Conservation (phyloP, 2,329 filamentous ascomycete genomes). For the Fusarium sp. region DNA sequence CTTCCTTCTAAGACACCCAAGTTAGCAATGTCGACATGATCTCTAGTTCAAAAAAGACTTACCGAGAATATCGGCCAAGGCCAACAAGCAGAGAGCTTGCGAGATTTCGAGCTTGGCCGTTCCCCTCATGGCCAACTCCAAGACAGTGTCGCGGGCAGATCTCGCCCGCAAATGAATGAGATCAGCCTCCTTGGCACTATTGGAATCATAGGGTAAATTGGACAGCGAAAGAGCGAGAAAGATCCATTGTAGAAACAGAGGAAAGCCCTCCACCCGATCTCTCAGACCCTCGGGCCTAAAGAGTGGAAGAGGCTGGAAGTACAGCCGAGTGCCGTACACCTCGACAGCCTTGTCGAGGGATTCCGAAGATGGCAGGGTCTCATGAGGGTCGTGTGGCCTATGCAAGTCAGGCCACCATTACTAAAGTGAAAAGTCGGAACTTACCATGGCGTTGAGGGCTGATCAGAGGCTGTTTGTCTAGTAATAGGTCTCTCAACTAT, state of each 20-base stretch:
- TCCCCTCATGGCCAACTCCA: constrained; percentile 23
- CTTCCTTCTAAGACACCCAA: constrained; percentile 2
- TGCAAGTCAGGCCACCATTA: neutral
- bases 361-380: constrained; percentile 1
- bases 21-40: neutral
- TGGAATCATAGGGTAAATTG: constrained; percentile 14
- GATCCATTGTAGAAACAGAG: constrained; percentile 28
- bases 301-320: constrained; percentile 35
- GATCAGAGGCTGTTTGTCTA: neutral
- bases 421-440: accelerated
- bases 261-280: constrained; percentile 7
- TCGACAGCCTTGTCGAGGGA: constrained; percentile 21
- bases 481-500: constrained; percentile 1
- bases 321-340: constrained; percentile 26
- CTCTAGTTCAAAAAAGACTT: neutral
- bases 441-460: neutral
- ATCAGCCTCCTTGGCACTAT: constrained; percentile 23
- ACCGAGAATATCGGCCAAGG: constrained; percentile 17
- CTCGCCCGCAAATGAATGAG: constrained; percentile 12
- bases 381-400: constrained; percentile 1
- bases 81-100: constrained; percentile 19
- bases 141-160: constrained; percentile 17
- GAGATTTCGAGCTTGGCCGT: constrained; percentile 25
- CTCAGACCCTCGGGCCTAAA: constrained; percentile 18
- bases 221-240: constrained; percentile 22